These are phyloP conservation scores for Paratinospora sagittata DNA, from an alignment of 164 flowering plant genomes.

Conservation along the genomic window DNA sequence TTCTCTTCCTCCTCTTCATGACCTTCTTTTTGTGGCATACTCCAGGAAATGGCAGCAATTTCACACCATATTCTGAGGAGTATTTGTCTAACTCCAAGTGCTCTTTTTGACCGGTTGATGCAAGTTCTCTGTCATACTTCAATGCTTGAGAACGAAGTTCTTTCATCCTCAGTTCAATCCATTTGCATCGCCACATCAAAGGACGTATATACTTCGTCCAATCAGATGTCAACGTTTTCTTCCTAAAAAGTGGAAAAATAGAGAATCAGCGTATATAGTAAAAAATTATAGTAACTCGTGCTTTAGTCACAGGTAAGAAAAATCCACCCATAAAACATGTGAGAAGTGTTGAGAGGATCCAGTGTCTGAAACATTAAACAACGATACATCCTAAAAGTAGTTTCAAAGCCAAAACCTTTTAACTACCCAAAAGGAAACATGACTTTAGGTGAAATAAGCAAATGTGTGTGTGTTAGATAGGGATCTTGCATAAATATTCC, in stretches of 20 bases:
- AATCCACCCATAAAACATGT: neutral
- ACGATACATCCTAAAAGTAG: neutral
- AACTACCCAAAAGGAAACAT: neutral
- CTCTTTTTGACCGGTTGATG: constrained; percentile 32
- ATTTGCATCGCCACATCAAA: constrained; percentile 75
- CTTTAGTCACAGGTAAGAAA: neutral
- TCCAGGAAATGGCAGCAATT: constrained; percentile 46
- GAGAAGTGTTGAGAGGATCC: neutral
- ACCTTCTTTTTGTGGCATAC: constrained; percentile 28
- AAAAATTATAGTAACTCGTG: neutral
- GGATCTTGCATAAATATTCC: too few species aligned
- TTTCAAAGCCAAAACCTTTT: neutral
- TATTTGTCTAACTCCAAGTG: constrained; percentile 24
- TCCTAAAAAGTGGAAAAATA: constrained; percentile 35
- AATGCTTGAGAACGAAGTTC: constrained; percentile 56
- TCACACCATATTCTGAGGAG: constrained; percentile 43
- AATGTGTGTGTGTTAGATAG: too few species aligned
- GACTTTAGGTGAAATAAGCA: neutral
- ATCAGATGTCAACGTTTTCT: constrained; percentile 69
- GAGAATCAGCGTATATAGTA: neutral
- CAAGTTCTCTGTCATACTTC: constrained; percentile 49
- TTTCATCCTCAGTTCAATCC: constrained; percentile 76
- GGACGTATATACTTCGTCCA: constrained; percentile 81
- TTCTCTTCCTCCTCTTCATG: constrained; percentile 71
- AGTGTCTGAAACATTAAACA: neutral